A percentile compares a stretch with the other conserved stretches of the same genome.
Evolutionary conservation across 495 filamentous ascomycete genomes (phyloP).

Genomic region (Penicillium steckii): DNA sequence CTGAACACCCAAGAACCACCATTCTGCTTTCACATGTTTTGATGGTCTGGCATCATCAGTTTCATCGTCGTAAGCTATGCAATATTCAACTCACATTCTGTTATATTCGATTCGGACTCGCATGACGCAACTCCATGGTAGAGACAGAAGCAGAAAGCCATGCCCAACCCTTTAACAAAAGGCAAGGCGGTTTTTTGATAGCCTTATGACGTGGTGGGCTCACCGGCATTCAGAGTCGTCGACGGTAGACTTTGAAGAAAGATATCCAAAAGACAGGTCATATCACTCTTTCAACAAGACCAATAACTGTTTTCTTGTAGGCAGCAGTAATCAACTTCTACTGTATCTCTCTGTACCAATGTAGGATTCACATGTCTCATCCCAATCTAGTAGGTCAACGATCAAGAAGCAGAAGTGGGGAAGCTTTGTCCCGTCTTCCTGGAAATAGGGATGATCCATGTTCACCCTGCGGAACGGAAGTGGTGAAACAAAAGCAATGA

Average conservation of each 20-base stretch:
- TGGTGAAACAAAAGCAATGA: background rate
- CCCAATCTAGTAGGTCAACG: background rate
- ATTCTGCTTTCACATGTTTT: background rate
- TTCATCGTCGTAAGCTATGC: background rate
- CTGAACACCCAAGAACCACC: background rate
- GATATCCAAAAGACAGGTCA: constrained; percentile 16
- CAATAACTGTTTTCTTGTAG: background rate
- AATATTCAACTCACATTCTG: background rate
- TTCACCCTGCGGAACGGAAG: background rate
- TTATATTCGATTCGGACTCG: background rate
- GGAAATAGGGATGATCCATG: constrained; percentile 12
- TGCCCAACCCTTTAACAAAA: too few species aligned
- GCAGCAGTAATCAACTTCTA: constrained; percentile 5
- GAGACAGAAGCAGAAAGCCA: background rate
- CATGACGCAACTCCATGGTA: background rate
- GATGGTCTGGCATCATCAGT: background rate
- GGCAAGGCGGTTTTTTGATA: too few species aligned
- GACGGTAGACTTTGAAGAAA: background rate
- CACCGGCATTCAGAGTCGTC: constrained; percentile 1
- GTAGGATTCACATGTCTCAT: constrained; percentile 11
- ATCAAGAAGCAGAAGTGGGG: background rate
- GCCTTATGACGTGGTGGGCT: background rate
- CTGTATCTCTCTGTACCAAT: background rate
- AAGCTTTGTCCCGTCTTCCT: constrained; percentile 4
- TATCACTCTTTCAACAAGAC: background rate